Base-by-base conservation (phyloP, 805 yeast species). In the Starmerella riodocensis region DNA sequence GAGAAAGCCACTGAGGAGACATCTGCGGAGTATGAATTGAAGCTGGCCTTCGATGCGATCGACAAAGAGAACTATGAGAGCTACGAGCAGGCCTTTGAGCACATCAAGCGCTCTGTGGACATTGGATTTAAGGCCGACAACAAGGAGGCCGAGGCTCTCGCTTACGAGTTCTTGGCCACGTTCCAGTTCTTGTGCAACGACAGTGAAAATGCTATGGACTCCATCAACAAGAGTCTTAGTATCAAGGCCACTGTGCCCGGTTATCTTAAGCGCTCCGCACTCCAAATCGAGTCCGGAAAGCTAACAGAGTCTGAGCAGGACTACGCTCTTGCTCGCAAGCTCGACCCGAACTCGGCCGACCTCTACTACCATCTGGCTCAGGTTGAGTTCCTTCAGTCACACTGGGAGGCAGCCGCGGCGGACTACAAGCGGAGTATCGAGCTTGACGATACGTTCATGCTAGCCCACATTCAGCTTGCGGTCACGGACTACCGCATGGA, bases 351-450 rank as follows among this genome's bases (percentile, higher is more conserved):
- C 19, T 73, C 76, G 54, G 76, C 91, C 25, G 94, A 91, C 56
- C 73, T 79, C 50, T 82, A 77, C 67, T 91, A 91, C 68, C 98
- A 91, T 64, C 76, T 79, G 59, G 98, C 93, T 51, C 99, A 91
- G 71, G 70, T 86, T 57, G 73, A 71, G 60, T 88, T 86, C 65
- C 66, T 91, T 54, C 74, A 82, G 46, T 78, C 77, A 46, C 81
- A 83, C 45, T 73, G 80, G 54, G 64, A 62, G 28, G 67, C 74
- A 48, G 96, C 98, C 27, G 71, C 75, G 54, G 64, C 59, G 29
- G 75, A 81, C 63, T 91, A 85, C 57, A 70, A 70, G 52, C 78
- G 76, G 61, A 79, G 94, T 33, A 76, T 77, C 56, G 73, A 73
- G 48, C 66, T 74, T 53, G 82, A 84, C 63, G 76, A 78, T 43